Base-by-base conservation (phyloP, 2,329 filamentous ascomycete species). In the Hymenoscyphus albidus region DNA sequence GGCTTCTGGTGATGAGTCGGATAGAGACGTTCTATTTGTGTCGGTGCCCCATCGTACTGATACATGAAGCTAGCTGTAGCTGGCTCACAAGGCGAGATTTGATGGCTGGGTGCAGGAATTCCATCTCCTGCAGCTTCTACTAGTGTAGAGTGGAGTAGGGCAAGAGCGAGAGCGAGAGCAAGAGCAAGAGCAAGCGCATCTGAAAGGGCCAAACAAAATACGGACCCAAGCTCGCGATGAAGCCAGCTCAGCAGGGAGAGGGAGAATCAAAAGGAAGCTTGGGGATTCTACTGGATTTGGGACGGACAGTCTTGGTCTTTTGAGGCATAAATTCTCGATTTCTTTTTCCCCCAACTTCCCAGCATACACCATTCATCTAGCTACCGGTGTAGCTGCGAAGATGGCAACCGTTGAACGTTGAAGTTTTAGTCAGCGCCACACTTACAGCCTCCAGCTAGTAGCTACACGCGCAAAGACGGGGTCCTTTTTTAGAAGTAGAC, bases 81-180 rank as follows among this genome's bases (percentile, higher is more conserved):
- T 27, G 27, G 27, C 27, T 2, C 3, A n/a, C 32, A 31, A 40
- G 58, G 18, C 58, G 58, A 59, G 38, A 59, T 59, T 42, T 59
- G 58, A 59, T 44, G 38, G 38, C 58, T 59, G 38, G 31, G 38
- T 9, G 58, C 58, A 59, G 58, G 1, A 38, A 59, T 40, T 59
- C 18, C 38, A 35, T 35, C 35, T 35, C 5, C 35, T 7, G 35
- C 27, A 3, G 27, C 27, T 27, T 27, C 27, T 27, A 27, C 27
- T 2, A 27, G 3, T 2, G 2, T 3, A 2, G 2, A 27, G 27
- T 27, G 27, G 27, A 27, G 27, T 27, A 27, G 27, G 27, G 27
- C 27, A 27, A 22, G 22, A 22, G 22, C 22, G 22, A 22, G 22
- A 22, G 22, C 22, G 22, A 22, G 22, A 22, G 22, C 35, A 40